phyloP scores from a whole-genome alignment of 306 rosid species.

The cucumber (Cucumis sativus) region DNA sequence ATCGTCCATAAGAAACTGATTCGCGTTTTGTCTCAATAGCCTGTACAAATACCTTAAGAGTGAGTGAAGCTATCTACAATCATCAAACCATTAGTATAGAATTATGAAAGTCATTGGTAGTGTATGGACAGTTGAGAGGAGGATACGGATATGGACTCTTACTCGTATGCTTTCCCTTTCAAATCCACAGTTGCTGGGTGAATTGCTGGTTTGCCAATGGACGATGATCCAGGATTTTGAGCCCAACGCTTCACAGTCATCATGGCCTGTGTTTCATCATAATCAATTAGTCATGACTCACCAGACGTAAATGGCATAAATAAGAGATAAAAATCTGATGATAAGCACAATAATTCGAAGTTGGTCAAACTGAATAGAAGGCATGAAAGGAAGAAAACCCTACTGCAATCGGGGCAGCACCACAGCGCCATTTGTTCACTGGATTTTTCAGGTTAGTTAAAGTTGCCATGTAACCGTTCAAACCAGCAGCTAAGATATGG shows the following conservation, averaged over 20 bases:
- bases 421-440: slow-evolving; percentile 84
- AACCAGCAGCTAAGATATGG: slow-evolving; percentile 86
- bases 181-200: slow-evolving; percentile 92
- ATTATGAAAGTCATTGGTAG: not conserved
- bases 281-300: not conserved
- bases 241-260: slow-evolving; percentile 94
- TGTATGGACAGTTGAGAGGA: not conserved
- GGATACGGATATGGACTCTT: slow-evolving; percentile 13
- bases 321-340: not conserved
- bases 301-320: not conserved
- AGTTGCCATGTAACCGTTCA: slow-evolving; percentile 94
- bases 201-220: slow-evolving; percentile 92
- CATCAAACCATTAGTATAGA: not conserved
- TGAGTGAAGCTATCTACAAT: not conserved
- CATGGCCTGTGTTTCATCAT: slow-evolving; percentile 51
- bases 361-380: not conserved
- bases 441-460: slow-evolving; percentile 75
- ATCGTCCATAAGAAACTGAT: slow-evolving; percentile 67
- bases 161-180: slow-evolving; percentile 97
- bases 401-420: slow-evolving; percentile 86
- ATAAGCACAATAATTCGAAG: not conserved
- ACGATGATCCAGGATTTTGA: slow-evolving; percentile 62
- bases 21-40: slow-evolving; percentile 54
- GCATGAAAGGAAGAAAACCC: slow-evolving; percentile 10
- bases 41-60: slow-evolving; percentile 33